Evolutionary conservation across 257 asterid genomes (phyloP), one percentile per base, ranked within the genome.

Genomic region (Solanum pinnatisectum): DNA sequence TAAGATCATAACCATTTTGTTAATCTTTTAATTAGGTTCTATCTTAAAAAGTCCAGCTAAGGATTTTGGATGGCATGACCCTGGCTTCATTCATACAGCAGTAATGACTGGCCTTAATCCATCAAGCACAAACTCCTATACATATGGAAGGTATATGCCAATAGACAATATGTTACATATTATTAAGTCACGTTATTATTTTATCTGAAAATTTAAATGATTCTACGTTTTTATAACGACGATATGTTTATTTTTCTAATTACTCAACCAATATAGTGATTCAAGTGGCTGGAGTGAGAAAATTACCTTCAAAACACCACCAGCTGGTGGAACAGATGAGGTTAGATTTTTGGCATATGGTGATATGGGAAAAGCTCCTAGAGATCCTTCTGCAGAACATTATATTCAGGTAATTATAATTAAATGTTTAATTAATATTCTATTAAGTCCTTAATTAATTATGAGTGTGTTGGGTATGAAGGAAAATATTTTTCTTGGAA

Each of bases 31-130:
- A 63, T 63, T 63, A 93, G 98, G 94, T 79, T 78, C 86, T 1
- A 2, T 25, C 10, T 7, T 89, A 5, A 76, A 81, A 77, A 93
- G 98, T 81, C 98, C 98, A 0, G 98, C 98, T 0, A 86, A 88
- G 63, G 98, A 95, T 89, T 96, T 96, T 60, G 99, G 99, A 56
- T 96, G 99, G 99, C 99, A 96, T 87, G 96, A 96, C 12, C 99
- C 99, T 16, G 99, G 99, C 44, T 95, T 89, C 89, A 92, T 95
- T 82, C 99, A 96, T 91, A 90, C 98, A 18, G 98, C 98, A 11
- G 42, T 94, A 27, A 92, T 96, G 94, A 91, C 93, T 12, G 93
- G 89, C 27, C 96, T 96, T 56, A 20, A 44, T 4, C 98, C 98
- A 84, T 95, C 98, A 12, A 90, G 90, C 46, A 39, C 67, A 67